phyloP scores from a whole-genome alignment of 202 grass and related monocot genomes.

The Eragrostis tef region DNA sequence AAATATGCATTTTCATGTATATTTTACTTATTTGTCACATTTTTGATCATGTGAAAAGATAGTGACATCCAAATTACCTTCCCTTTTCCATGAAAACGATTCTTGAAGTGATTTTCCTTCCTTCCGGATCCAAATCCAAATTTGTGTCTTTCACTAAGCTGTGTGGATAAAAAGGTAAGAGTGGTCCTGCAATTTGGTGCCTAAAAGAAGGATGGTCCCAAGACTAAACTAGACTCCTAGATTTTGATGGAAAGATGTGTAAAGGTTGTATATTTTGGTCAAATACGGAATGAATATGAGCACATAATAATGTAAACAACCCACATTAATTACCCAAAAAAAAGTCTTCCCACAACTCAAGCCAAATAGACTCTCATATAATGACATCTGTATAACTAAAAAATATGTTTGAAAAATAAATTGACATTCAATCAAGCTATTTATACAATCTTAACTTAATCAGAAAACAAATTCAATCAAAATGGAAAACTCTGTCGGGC shows the following conservation, averaged over 20 bases:
- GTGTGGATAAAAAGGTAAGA: slow-evolving; percentile 48
- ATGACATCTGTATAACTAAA: not conserved
- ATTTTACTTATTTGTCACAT: not conserved
- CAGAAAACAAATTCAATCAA: not conserved
- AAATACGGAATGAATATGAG: slow-evolving; percentile 26
- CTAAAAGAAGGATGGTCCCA: slow-evolving; percentile 58
- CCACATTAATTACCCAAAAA: no score
- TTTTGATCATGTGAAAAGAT: not conserved
- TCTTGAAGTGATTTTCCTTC: slow-evolving; percentile 1
- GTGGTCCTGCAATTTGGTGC: slow-evolving; percentile 69
- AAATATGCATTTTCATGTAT: not conserved
- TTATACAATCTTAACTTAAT: not conserved
- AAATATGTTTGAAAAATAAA: not conserved
- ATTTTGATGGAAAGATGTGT: slow-evolving; percentile 53
- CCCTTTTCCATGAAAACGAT: slow-evolving; percentile 22
- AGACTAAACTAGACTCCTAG: slow-evolving; percentile 62
- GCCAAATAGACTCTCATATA: not conserved
- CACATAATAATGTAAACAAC: slow-evolving; percentile 14
- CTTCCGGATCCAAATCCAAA: not conserved
- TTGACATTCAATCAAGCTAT: not conserved
- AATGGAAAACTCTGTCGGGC: not conserved
- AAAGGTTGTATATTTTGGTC: slow-evolving; percentile 51
- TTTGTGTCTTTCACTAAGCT: slow-evolving; percentile 38
- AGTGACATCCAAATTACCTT: not conserved
- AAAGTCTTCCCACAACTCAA: not conserved